Evolutionary conservation across 192 early-diverging fungal species (phyloP), one percentile per base, ranked within the genome.

Genomic region (Pilobolus umbonatus): DNA sequence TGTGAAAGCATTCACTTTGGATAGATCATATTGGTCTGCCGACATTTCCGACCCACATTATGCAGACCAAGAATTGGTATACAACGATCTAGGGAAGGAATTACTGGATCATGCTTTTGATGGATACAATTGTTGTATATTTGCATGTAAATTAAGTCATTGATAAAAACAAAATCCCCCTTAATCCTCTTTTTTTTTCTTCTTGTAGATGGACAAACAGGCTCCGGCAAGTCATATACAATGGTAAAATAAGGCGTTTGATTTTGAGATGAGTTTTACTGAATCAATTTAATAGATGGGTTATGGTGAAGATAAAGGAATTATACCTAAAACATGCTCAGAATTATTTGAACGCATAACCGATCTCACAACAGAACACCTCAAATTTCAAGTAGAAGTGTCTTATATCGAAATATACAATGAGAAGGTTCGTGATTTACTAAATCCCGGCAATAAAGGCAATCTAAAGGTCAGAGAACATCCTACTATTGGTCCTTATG

Each of bases 381-480:
- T 74, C 0, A 73, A 78, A 31, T 88, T 75, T 56, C 70, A 81
- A 40, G 90, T 93, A 2, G 83, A 89, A 68, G 89, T 91, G 21
- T 88, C 87, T 6, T 98, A 96, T 72, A 76, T 96, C 62, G 95
- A 98, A 66, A 92, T 95, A 21, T 94, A 94, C 75, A 89, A 88
- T 62, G 91, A 94, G 68, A 75, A 79, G 1, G 90, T 94, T 28
- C 77, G 86, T 1, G 91, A 94, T 71, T 65, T 93, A 31, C 69
- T 93, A 8, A 90, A 87, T 55, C 88, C 88, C 22, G 79, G 78
- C 45, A 80, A 86, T 29, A 76, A 85, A 12, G 78, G 76, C 17
- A 83, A 82, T 26, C 71, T 93, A 55, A 82, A 85, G 26, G 88
- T 97, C 3, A 80, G 89, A 34, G 88, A 91, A 71, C 88, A 89